Conservation (phyloP, 345 rosid species). For the Mangifera indica region DNA sequence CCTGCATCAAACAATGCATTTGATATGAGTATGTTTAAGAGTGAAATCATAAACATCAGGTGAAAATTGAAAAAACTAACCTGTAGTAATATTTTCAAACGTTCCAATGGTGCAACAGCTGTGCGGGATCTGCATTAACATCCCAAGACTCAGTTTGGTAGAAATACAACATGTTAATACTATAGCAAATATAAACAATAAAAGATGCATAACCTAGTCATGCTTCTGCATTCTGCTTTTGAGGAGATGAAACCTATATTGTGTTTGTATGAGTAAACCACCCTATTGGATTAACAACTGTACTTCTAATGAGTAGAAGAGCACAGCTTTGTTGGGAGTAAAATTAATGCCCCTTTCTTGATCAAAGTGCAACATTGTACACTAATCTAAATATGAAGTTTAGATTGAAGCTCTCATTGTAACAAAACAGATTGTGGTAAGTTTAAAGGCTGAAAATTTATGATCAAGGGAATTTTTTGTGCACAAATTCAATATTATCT, state of each 20-base stretch:
- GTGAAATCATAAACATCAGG: not conserved
- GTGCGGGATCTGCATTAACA: slow-evolving; percentile 74
- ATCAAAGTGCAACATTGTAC: not conserved
- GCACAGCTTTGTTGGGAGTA: too few relatives aligned
- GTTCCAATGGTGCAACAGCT: slow-evolving; percentile 96
- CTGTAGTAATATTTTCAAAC: slow-evolving; percentile 96
- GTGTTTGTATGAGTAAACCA: too few relatives aligned
- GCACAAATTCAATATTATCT: not conserved
- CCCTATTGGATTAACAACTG: too few relatives aligned
- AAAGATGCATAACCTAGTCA: not conserved
- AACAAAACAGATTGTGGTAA: too few relatives aligned
- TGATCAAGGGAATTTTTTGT: not conserved
- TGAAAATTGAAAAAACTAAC: slow-evolving; percentile 30
- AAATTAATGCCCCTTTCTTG: too few relatives aligned
- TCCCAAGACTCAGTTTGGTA: not conserved
- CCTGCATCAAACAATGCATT: slow-evolving; percentile 37
- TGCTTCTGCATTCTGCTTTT: not conserved
- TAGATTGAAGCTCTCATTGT: not conserved
- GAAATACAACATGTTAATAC: not conserved
- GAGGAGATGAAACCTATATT: too few relatives aligned
- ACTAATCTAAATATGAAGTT: not conserved
- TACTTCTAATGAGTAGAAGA: too few relatives aligned
- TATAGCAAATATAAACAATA: not conserved
- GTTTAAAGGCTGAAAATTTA: not conserved
- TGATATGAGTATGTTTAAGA: not conserved